Evolutionary conservation across 1,284 basidiomycete genomes (phyloP), one percentile per base, ranked within the genome.

Genomic region (Naganishia sp.): DNA sequence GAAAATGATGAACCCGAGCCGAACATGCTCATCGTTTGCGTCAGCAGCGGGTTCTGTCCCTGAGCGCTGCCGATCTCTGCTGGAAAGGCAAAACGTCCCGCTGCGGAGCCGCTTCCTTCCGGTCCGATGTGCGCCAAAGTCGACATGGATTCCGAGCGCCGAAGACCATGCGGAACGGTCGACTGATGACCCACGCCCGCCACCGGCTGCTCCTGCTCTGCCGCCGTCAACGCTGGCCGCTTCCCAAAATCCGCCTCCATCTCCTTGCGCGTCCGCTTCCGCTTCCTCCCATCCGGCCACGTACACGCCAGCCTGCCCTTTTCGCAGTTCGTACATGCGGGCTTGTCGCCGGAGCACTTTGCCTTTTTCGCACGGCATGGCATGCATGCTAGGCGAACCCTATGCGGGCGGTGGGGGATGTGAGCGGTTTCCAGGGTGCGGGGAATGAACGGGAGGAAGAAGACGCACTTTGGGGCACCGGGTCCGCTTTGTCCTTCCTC

Each of bases 251-350:
- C 80, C 55, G 77, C 79, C 63, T 81, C 78, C 80, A 82, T 82
- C 72, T 81, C 78, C 36, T 77, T 77, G 31, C 79, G 69, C 25
- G 80, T 82, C 52, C 81, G 70, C 71, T 81, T 81, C 55, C 77
- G 74, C 21, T 75, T 73, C 25, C 80, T 71, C 4, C 77, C 78
- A 6, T 74, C 70, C 0, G 80, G 80, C 78, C 78, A 81, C 55
- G 76, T 73, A 66, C 81, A 82, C 21, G 70, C 69, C 10, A 75
- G 75, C 10, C 72, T 69, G 2, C 76, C 74, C 66, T 78, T 80
- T 6, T 67, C 52, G 65, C 80, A 81, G 11, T 75, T 75, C 66
- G 73, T 68, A 65, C 79, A 80, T 2, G 73, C 70, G 2, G 79
- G 79, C 53, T 74, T 74, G 6, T 74, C 73, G 7, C 80, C 80